Evolutionary conservation across 2,329 filamentous ascomycete genomes (phyloP).

Genomic region (Ceratocystiopsis minuta): DNA sequence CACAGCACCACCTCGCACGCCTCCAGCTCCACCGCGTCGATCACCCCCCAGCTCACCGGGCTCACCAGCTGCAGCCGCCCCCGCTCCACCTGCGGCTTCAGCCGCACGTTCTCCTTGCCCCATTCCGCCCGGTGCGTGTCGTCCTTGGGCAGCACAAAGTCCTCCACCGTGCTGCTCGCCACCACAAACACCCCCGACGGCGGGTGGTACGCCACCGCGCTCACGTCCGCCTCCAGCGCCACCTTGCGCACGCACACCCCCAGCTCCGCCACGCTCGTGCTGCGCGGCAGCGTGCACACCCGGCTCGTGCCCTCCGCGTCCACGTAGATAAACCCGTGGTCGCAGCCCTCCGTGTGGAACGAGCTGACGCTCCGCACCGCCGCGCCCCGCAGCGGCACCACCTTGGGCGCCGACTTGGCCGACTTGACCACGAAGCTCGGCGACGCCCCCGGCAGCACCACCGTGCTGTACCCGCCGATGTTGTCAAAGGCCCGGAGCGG

Average conservation of each 20-base stretch:
- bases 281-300: conserved; percentile 50
- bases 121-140: conserved; percentile 72
- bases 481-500: conserved; percentile 42
- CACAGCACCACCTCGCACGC: conserved; percentile 61
- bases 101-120: conserved; percentile 47
- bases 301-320: conserved; percentile 55
- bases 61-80: conserved; percentile 65
- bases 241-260: conserved; percentile 62
- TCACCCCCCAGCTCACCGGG: conserved; percentile 56
- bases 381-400: conserved; percentile 53
- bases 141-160: conserved; percentile 73
- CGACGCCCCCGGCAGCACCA: conserved; percentile 67
- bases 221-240: conserved; percentile 49
- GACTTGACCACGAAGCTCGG: conserved; percentile 73
- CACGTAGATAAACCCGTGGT: conserved; percentile 68
- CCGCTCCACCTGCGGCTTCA: conserved; percentile 51
- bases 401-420: conserved; percentile 54
- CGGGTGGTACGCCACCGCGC: conserved; percentile 59
- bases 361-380: conserved; percentile 53
- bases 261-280: conserved; percentile 53
- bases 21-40: conserved; percentile 60
- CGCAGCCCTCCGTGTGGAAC: conserved; percentile 61
- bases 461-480: conserved; percentile 59
- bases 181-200: conserved; percentile 59
- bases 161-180: conserved; percentile 46